Conservation (phyloP, 2,329 filamentous ascomycete genomes). For the Monosporascus cannonballus region DNA sequence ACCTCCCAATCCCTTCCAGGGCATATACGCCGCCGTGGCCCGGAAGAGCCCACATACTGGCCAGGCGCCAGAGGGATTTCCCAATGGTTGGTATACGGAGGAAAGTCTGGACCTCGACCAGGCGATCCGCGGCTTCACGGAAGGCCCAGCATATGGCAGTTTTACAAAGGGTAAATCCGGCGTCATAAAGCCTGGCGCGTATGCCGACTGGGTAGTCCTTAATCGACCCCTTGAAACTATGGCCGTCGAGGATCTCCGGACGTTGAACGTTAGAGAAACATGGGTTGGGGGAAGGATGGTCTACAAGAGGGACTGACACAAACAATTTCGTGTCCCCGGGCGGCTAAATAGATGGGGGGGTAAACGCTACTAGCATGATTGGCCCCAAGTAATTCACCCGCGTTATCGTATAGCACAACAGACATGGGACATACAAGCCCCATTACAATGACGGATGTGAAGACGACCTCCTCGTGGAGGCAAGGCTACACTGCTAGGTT, state of each 20-base stretch:
- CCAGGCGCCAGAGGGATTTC: conserved; percentile 38
- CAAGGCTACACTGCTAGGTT: too few relatives aligned
- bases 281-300: conserved; percentile 58
- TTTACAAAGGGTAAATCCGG: conserved; percentile 56
- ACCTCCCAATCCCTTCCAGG: conserved; percentile 60
- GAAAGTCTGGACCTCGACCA: conserved; percentile 54
- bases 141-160: conserved; percentile 50
- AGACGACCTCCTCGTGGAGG: too few relatives aligned
- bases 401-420: too few relatives aligned
- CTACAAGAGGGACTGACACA: conserved; percentile 28
- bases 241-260: conserved; percentile 45
- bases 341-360: neutral
- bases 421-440: too few relatives aligned
- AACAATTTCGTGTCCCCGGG: too few relatives aligned
- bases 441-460: too few relatives aligned
- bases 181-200: conserved; percentile 51
- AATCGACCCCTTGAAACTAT: conserved; percentile 48
- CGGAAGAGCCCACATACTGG: conserved; percentile 54
- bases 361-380: neutral
- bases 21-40: conserved; percentile 62
- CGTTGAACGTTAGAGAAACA: conserved; percentile 55
- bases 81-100: conserved; percentile 51
- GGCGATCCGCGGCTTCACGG: conserved; percentile 57
- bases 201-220: conserved; percentile 67
- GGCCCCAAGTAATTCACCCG: too few relatives aligned